Evolutionary conservation across 345 rosid genomes (phyloP), one percentile per base, ranked within the genome.

Genomic region (Populus pruinosa): DNA sequence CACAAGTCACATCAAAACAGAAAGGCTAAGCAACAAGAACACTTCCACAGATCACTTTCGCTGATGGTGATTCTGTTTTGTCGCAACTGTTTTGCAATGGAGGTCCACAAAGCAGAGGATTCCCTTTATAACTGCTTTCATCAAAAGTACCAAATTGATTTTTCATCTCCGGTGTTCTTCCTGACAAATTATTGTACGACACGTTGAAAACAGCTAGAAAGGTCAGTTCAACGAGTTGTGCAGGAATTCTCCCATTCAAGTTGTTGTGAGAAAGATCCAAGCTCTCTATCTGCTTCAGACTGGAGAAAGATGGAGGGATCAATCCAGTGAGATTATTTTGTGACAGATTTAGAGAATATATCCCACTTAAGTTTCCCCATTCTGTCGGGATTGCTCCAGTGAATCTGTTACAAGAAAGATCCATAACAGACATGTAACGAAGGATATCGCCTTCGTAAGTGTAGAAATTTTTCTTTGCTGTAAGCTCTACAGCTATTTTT

Each of bases 121-220:
- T 86, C 2, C 80, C 82, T 53, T 20, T 20, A n/a, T 79, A 83
- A 5, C 83, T 75, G 6, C 23, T 66, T 2, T 14, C 27, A 14
- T 62, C 74, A 20, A 83, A 86, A 21, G 83, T 77, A 31, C 27
- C 82, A 16, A 86, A 86, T 39, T 81, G 88, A 0, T 39, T 12
- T 16, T 41, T 66, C 8, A 10, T 62, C 2, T 53, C 41, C 0
- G 63, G 85, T 21, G 70, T 74, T 21, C 2, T 77, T 3, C 89
- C 86, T 0, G 83, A 79, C 4, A 87, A 27, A 69, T 82, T 87
- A 55, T 87, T 88, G 82, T 85, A 43, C 0, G 88, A 81, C 0
- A 80, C 89, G 21, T 71, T 82, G 67, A 85, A 85, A 12, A 76
- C 44, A 10, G 0, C 77, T 55, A 83, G 16, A n/a, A 2, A 14